A percentile compares a stretch with the other conserved stretches of the same genome.
These are phyloP conservation scores for Trichoderma sp. DNA, from an alignment of 2,329 filamentous ascomycete genomes.

Conservation along the genomic window DNA sequence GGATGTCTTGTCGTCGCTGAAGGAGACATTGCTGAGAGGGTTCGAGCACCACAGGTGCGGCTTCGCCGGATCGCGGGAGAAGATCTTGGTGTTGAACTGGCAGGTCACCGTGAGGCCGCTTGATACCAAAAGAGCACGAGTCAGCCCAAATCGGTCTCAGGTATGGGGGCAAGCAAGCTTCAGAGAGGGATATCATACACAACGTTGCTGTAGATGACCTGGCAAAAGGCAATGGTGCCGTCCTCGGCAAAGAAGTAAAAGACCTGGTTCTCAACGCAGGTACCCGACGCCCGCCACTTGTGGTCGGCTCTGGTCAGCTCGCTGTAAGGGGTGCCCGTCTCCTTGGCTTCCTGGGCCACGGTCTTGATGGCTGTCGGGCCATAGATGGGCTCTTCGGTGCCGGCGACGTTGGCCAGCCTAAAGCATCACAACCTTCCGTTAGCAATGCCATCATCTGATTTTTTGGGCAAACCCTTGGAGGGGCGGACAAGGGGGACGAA, in stretches of 20 bases:
- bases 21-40: slow-evolving; percentile 74
- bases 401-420: slow-evolving; percentile 77
- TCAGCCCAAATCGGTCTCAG: neutral
- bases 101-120: slow-evolving; percentile 88
- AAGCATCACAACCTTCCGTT: slow-evolving; percentile 22
- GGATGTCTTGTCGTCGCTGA: slow-evolving; percentile 78
- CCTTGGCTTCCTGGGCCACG: slow-evolving; percentile 77
- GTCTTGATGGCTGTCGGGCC: slow-evolving; percentile 84
- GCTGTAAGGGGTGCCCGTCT: slow-evolving; percentile 67
- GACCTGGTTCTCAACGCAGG: slow-evolving; percentile 89
- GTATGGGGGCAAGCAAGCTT: neutral
- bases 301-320: slow-evolving; percentile 76
- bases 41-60: slow-evolving; percentile 83
- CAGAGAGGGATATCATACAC: slow-evolving; percentile 60
- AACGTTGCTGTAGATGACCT: slow-evolving; percentile 98
- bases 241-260: slow-evolving; percentile 87
- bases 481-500: neutral
- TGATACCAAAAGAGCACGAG: neutral
- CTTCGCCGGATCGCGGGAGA: slow-evolving; percentile 71
- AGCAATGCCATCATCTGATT: slow-evolving; percentile 16
- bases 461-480: slow-evolving; percentile 3
- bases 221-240: slow-evolving; percentile 75
- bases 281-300: slow-evolving; percentile 81
- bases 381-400: slow-evolving; percentile 95
- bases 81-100: slow-evolving; percentile 95